A percentile compares a stretch with the other conserved stretches of the same genome.
Evolutionary conservation across 495 filamentous ascomycete genomes (phyloP).

Genomic region (Talaromyces liani): DNA sequence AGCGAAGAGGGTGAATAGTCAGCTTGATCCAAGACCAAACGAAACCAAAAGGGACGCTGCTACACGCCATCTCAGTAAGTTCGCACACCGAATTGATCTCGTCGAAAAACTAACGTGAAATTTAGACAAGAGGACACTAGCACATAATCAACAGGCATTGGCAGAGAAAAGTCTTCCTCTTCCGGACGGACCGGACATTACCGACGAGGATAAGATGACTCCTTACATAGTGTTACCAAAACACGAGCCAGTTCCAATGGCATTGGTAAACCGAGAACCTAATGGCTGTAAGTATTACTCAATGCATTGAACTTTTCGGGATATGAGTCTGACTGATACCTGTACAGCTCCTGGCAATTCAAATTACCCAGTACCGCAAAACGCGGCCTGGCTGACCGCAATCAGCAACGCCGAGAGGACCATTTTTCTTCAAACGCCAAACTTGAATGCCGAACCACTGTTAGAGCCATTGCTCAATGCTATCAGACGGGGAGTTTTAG

Average conservation of each 20-base stretch:
- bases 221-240: constrained; percentile 51
- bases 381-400: constrained; percentile 61
- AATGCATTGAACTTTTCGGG: too few species aligned
- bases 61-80: constrained; percentile 52
- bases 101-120: constrained; percentile 3
- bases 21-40: constrained; percentile 35
- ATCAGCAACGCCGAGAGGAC: constrained; percentile 52
- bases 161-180: constrained; percentile 42
- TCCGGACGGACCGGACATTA: constrained; percentile 45
- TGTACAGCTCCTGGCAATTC: constrained; percentile 44
- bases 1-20: constrained; percentile 49
- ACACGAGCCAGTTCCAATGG: constrained; percentile 58
- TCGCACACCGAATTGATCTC: neutral
- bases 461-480: constrained; percentile 54
- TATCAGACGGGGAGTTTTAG: constrained; percentile 55
- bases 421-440: constrained; percentile 70
- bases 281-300: constrained; percentile 40
- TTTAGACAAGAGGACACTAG: constrained; percentile 8
- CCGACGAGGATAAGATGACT: constrained; percentile 46
- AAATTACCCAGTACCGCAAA: constrained; percentile 58
- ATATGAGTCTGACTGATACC: neutral
- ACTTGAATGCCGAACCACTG: constrained; percentile 64
- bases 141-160: constrained; percentile 34
- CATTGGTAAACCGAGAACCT: constrained; percentile 60
- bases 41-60: constrained; percentile 50